Evolutionary conservation across 805 yeast genomes (phyloP).

Genomic region (Jamesozyma hellenica): DNA sequence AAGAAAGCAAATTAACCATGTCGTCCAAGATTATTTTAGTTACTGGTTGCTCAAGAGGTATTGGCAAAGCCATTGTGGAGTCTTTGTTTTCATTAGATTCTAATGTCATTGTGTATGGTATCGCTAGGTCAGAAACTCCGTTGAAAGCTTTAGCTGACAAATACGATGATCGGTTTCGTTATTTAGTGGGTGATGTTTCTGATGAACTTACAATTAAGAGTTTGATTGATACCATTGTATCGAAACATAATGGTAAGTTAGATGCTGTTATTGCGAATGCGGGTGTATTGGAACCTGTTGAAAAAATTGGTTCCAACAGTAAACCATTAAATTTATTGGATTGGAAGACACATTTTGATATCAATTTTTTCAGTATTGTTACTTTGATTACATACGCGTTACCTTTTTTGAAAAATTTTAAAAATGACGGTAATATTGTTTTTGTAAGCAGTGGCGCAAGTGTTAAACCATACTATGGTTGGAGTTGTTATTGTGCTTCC

Average conservation of each 20-base stretch:
- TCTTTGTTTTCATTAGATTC: slow-evolving; percentile 32
- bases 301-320: slow-evolving; percentile 30
- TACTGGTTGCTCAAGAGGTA: slow-evolving; percentile 64
- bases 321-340: slow-evolving; percentile 30
- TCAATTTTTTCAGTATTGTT: slow-evolving; percentile 71
- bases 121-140: slow-evolving; percentile 54
- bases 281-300: slow-evolving; percentile 75
- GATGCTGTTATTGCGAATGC: slow-evolving; percentile 70
- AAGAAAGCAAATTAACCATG: too few species aligned
- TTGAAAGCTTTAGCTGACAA: slow-evolving; percentile 35
- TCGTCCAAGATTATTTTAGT: slow-evolving; percentile 33
- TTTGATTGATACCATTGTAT: slow-evolving; percentile 38
- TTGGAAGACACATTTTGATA: slow-evolving; percentile 60
- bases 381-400: slow-evolving; percentile 44
- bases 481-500: slow-evolving; percentile 89
- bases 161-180: slow-evolving; percentile 42
- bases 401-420: slow-evolving; percentile 43
- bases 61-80: slow-evolving; percentile 69
- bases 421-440: slow-evolving; percentile 47
- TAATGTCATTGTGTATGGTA: slow-evolving; percentile 45
- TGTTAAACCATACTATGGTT: slow-evolving; percentile 35
- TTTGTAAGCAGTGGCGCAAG: slow-evolving; percentile 89
- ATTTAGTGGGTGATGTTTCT: slow-evolving; percentile 54
- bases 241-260: slow-evolving; percentile 41
- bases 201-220: slow-evolving; percentile 24